A percentile compares a stretch with the other conserved stretches of the same genome.
These are phyloP conservation scores for Ophioceras dolichostomum DNA, from an alignment of 2,329 filamentous ascomycete genomes.

Conservation along the genomic window DNA sequence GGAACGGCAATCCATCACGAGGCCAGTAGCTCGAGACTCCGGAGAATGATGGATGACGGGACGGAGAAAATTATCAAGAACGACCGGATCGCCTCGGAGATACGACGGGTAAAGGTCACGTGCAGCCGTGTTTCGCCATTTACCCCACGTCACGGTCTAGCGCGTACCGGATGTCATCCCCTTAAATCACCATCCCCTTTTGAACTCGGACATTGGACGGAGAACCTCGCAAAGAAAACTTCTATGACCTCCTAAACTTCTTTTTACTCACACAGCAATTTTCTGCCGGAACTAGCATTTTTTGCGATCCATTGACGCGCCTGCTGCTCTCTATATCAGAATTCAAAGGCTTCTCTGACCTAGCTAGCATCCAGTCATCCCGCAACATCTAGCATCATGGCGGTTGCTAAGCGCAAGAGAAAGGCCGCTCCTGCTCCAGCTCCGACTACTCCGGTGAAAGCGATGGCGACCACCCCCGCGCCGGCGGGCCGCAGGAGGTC, in stretches of 20 bases:
- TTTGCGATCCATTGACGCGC: too few species aligned
- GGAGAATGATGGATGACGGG: too few species aligned
- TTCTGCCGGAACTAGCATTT: too few species aligned
- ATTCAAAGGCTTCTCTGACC: constrained; percentile 1
- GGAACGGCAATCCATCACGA: too few species aligned
- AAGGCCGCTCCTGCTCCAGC: too few species aligned
- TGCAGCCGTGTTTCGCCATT: constrained; percentile 3
- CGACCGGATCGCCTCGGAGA: not conserved
- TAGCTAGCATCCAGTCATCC: constrained; percentile 2
- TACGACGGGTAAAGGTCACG: constrained; percentile 4
- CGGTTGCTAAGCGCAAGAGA: constrained; percentile 26
- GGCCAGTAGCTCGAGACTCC: too few species aligned
- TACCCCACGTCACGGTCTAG: not conserved
- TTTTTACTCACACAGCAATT: too few species aligned
- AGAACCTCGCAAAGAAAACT: not conserved
- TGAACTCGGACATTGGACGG: not conserved
- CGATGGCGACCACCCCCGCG: constrained; percentile 14
- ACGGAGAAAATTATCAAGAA: too few species aligned
- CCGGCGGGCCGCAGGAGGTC: constrained; percentile 29
- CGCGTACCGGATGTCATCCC: not conserved
- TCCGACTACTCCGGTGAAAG: too few species aligned
- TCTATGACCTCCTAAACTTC: not conserved
- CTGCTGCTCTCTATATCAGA: not conserved
- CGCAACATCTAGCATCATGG: constrained; percentile 18
- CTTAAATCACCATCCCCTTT: too few species aligned